Evolutionary conservation across 164 flowering plant genomes (phyloP).

Genomic region (Dillenia suffruticosa): DNA sequence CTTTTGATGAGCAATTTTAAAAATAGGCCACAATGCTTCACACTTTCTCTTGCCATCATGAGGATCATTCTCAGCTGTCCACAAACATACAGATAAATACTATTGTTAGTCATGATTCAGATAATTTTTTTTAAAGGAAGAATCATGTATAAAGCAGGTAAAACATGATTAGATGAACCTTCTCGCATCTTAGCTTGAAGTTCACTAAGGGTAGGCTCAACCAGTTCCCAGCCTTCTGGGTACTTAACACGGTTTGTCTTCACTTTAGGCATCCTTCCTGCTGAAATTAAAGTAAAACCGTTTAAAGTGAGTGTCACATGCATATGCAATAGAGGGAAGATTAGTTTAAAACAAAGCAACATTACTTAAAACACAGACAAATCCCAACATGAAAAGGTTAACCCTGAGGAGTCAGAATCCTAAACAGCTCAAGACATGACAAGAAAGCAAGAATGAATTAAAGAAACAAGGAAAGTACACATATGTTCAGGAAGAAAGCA

Average conservation of each 20-base stretch:
- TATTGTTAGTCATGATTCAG: not conserved
- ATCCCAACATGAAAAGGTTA: too few species aligned
- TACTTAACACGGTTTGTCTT: conserved; percentile 66
- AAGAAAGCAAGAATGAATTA: too few species aligned
- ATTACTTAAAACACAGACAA: too few species aligned
- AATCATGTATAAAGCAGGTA: too few species aligned
- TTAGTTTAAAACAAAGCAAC: too few species aligned
- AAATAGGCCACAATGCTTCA: conserved; percentile 83
- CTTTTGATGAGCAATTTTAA: conserved; percentile 78
- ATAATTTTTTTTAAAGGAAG: too few species aligned
- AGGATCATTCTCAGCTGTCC: conserved; percentile 75
- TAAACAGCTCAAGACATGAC: too few species aligned
- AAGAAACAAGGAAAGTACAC: too few species aligned
- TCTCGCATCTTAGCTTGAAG: conserved; percentile 88
- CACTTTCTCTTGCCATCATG: conserved; percentile 89
- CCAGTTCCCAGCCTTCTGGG: conserved; percentile 88
- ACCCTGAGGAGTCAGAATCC: too few species aligned
- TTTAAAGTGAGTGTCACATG: too few species aligned
- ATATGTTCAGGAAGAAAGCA: too few species aligned
- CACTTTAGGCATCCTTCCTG: conserved; percentile 65
- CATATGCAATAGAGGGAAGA: too few species aligned
- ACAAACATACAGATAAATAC: conserved; percentile 5
- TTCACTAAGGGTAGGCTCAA: conserved; percentile 81
- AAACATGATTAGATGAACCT: conserved; percentile 33
- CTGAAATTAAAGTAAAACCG: conserved; percentile 8